Conservation (phyloP, 352 stramenopile species). For the Globisporangium yorkense region DNA sequence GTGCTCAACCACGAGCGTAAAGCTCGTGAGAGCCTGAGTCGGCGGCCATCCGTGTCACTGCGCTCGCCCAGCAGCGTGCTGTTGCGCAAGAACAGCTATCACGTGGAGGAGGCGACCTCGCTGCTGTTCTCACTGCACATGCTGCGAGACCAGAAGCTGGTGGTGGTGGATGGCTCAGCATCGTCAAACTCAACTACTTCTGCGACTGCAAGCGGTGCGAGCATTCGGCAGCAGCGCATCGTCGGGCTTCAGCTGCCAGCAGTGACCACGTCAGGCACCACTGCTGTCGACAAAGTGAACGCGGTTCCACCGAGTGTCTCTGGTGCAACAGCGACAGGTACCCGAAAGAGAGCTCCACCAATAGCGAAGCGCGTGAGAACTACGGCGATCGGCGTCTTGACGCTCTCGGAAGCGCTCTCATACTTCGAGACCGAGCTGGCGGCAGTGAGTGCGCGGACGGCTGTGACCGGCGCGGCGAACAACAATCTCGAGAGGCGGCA, state of each 20-base stretch:
- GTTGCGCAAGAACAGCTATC: slow-evolving; percentile 3
- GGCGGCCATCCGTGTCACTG: neutral
- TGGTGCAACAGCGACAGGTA: neutral
- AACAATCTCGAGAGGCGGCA: slow-evolving; percentile 1
- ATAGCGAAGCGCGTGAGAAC: slow-evolving; percentile 8
- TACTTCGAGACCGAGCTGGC: slow-evolving; percentile 4
- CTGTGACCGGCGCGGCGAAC: neutral
- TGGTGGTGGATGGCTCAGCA: neutral
- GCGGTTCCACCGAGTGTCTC: neutral
- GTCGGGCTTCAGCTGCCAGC: slow-evolving; percentile 1
- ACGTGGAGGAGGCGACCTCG: neutral
- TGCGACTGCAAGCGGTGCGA: neutral
- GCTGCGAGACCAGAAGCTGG: slow-evolving; percentile 10
- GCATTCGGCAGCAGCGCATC: neutral
- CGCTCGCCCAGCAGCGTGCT: neutral
- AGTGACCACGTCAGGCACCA: neutral
- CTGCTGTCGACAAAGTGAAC: neutral
- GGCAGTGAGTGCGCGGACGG: neutral
- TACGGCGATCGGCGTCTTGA: slow-evolving; percentile 8
- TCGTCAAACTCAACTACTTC: neutral
- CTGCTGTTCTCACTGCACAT: slow-evolving; percentile 8
- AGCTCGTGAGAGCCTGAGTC: neutral
- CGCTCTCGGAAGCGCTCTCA: slow-evolving; percentile 12
- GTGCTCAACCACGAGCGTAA: slow-evolving; percentile 8
- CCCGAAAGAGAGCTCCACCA: neutral